Base-by-base conservation (phyloP, 2,329 filamentous ascomycete genomes). In the Exophiala spinifera region DNA sequence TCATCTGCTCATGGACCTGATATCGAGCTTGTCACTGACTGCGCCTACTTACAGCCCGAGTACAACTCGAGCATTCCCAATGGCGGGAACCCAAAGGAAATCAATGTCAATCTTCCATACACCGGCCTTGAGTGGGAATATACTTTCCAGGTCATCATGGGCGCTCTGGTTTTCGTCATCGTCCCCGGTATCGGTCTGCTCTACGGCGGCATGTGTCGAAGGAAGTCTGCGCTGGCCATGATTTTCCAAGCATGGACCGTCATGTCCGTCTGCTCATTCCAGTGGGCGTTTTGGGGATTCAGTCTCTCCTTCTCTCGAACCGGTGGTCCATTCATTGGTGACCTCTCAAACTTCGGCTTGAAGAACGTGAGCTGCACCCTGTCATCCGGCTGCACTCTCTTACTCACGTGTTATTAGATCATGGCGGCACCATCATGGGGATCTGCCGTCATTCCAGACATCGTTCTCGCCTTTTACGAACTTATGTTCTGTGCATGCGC, bases 281-380 rank as follows among this genome's bases (percentile, higher is more conserved):
- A 74, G 62, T 83, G 79, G 78, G 80, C 85, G 69, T 85, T 85
- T 67, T 86, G 78, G 80, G 84, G 84, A 2, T 86, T 85, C 69
- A 80, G 78, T 0, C 71, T 87, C 6, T 78, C 83, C 20, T 86
- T 85, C 66, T 82, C 80, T 1, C 74, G 81, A 49, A 79, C 79
- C 19, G 83, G 79, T 1, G 78, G 78, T 7, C 74, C 80, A 1
- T 87, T 85, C 68, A 86, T 87, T 60, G 83, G 84, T 15, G 76
- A 83, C 61, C 65, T 87, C 49, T 74, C 74, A 48, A 81, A 84
- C 63, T 85, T 86, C 49, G 83, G 82, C 5, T 64, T 86, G 67
- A 83, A 74, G 64, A 76, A 84, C 63, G 81, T 85, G 31, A 72
- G 80, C 63, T 89, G 89, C 1, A 79, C 94, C 65, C 91, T 82